phyloP scores from a whole-genome alignment of 2,329 filamentous ascomycete species.

The Sphaerulina musiva region DNA sequence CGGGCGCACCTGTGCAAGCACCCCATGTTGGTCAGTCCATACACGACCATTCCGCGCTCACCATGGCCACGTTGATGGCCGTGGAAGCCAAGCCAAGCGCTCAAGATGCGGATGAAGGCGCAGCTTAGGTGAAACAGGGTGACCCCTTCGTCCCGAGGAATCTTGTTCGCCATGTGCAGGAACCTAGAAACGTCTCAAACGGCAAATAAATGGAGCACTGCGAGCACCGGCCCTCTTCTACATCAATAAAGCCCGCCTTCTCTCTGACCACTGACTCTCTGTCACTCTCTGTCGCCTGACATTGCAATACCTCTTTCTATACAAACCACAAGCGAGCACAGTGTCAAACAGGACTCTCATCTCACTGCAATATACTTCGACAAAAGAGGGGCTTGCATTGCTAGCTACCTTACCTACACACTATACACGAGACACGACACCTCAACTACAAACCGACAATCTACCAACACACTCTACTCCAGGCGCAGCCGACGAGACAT shows the following conservation, averaged over 20 bases:
- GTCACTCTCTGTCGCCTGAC: neutral
- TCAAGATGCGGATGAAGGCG: neutral
- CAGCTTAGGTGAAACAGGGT: neutral
- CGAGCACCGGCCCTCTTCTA: neutral
- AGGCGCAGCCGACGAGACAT: neutral
- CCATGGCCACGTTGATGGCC: neutral
- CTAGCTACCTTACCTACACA: no score
- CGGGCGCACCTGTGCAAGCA: neutral
- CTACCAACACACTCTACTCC: constrained; percentile 28
- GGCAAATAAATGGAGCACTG: neutral
- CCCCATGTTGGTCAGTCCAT: neutral
- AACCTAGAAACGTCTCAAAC: neutral
- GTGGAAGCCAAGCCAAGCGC: neutral
- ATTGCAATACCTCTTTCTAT: neutral
- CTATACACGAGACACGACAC: neutral
- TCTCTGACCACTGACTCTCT: neutral
- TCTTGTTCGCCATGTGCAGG: neutral
- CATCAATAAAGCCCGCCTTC: neutral
- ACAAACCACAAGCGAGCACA: no score
- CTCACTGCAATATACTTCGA: no score
- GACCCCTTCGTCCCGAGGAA: neutral
- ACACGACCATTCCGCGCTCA: neutral
- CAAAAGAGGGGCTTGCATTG: no score
- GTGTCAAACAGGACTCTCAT: no score
- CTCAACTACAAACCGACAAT: neutral